Evolutionary conservation across 352 stramenopile species (phyloP), one percentile per base, ranked within the genome.

Genomic region (Phytophthora sp.): DNA sequence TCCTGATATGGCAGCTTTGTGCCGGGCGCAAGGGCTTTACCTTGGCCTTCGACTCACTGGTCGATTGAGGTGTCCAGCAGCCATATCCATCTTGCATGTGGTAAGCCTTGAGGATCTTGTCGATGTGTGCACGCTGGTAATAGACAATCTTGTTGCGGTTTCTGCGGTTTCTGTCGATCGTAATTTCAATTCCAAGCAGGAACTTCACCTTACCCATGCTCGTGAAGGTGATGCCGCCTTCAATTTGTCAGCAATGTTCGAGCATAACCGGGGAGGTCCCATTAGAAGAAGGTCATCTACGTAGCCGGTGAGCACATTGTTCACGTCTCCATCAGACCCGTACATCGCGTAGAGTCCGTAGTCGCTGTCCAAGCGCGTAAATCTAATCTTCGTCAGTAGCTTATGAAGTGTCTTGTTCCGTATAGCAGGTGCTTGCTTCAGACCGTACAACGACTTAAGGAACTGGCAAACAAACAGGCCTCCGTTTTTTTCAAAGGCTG

Each of bases 181-280:
- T 55, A 7, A 67, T 61, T 23, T 55, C 23, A 21, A 67, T 67
- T 5, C 21, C 49, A 4, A 50, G 30, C 1, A 67, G 23, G 26
- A 35, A 61, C 41, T 67, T 61, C 20, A 61, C 49, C 15, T 61
- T 31, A 7, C 52, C 65, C 24, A 77, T 63, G 7, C 59, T 63
- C 2, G 62, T 74, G 3, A 72, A n/a, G 0, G 55, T 45, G 33
- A 74, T 9, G 5, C n/a, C 7, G 18, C 4, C 26, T 57, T 60
- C 1, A 71, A 33, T 7, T 58, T 18, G 2, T 0, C 12, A 11
- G 38, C 46, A 4, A 51, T 46, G 1, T 33, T 12, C 2, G 26
- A 4, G 18, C 44, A 70, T 7, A 59, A 0, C 0, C 16, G 35
- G 8, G 54, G 12, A 5, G 42, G 52, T n/a, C 42, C 18, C 61